Base-by-base conservation (phyloP, 164 flowering plant genomes). In the Cinnamomum chago region DNA sequence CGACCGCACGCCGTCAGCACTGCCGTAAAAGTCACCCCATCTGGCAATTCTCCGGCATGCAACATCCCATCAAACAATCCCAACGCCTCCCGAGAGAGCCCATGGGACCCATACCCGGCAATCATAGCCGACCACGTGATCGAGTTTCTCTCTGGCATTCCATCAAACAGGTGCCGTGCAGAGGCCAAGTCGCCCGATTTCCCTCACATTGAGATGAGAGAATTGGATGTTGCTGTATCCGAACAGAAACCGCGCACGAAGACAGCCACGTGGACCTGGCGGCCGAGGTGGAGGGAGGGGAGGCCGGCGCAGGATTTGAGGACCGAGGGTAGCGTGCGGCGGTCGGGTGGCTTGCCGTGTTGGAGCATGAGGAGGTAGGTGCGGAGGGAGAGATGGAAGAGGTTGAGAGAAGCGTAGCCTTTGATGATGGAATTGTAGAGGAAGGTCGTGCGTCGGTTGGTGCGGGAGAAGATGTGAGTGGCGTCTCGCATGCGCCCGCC, bases 341-440 rank as follows among this genome's bases (percentile, higher is more conserved):
- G 60, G 73, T 75, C 77, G 40, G 77, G 73, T 17, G 9, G 67
- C 50, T 70, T 70, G 18, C 77, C 73, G 62, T 27, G 40, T 27
- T 6, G 50, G 50, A 22, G 60, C 68, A 75, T 70, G 60, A 35
- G 50, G 50, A n/a, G 40, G 69, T 11, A 75, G 50, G 62, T 10
- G 15, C 50, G 40, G 73, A 75, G 47, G 50, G 73, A 62, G 24
- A 47, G 58, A 25, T 2, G 27, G 68, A 25, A 47, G 60, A 60
- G 73, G 73, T 27, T 5, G 50, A 70, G 69, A 27, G 55, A 65
- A 23, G 73, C 67, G 73, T 69, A 70, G 68, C 58, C 73, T 24
- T n/a, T 62, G 62, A 75, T 75, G 60, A 75, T 62, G 73, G 77
- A 24, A 51, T 75, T 75, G 73, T 69, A 70, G 68, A 75, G 77